Percentiles rank a stretch among this genome's conserved stretches.
phyloP scores from a whole-genome alignment of 805 yeast genomes.

The Metschnikowia picachoensis region DNA sequence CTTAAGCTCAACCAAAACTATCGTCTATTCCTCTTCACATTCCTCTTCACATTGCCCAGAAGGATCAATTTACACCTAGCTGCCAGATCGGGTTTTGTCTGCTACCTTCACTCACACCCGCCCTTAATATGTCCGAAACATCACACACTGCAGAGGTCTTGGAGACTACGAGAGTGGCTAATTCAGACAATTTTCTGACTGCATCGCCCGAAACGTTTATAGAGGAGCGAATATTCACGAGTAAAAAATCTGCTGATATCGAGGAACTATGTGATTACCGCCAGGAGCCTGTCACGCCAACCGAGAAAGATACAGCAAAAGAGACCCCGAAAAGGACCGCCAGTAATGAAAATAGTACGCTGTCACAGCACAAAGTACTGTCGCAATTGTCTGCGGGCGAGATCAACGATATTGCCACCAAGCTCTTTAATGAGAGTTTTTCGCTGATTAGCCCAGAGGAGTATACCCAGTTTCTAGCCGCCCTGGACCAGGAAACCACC shows the following conservation, averaged over 20 bases:
- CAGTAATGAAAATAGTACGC: background rate
- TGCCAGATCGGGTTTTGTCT: background rate
- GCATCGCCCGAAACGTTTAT: slow-evolving; percentile 2
- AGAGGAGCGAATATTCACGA: background rate
- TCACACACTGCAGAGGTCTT: background rate
- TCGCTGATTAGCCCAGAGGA: slow-evolving; percentile 43
- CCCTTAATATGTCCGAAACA: background rate
- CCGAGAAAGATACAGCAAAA: background rate
- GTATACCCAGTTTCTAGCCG: slow-evolving; percentile 41
- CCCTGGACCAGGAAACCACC: slow-evolving; percentile 44
- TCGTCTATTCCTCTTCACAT: too few species aligned
- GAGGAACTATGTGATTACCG: background rate
- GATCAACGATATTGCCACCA: slow-evolving; percentile 31
- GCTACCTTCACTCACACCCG: background rate
- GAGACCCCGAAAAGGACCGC: background rate
- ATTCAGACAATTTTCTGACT: background rate
- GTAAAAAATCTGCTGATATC: background rate
- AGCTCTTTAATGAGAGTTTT: slow-evolving; percentile 38
- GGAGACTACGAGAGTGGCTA: background rate
- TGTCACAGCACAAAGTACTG: background rate
- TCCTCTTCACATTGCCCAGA: too few species aligned
- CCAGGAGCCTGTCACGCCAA: slow-evolving; percentile 4
- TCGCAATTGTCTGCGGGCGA: slow-evolving; percentile 14
- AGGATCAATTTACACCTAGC: too few species aligned
- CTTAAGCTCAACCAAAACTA: too few species aligned